Evolutionary conservation across 2,329 filamentous ascomycete genomes (phyloP), one percentile per base, ranked within the genome.

Genomic region (Nothophoma quercina): DNA sequence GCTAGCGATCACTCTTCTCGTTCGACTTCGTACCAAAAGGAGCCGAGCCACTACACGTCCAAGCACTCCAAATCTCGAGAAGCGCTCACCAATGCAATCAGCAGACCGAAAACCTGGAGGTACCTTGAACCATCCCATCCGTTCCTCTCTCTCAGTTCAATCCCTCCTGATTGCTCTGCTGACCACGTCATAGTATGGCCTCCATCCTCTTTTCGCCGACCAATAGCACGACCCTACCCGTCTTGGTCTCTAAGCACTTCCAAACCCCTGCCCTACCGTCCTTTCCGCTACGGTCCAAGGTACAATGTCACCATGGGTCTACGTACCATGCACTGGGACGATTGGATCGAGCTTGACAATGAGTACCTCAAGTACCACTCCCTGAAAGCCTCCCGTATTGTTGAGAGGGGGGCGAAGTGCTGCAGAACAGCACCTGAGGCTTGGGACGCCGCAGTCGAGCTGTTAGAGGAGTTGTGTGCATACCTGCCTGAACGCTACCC

Each of bases 271-370:
- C 88, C 88, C 0, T 93, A 93, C 74, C 83, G 90, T 5, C 88
- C 90, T 0, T 93, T 93, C 72, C 84, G 88, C 62, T 85, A 91
- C 69, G 89, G 90, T 0, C 89, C 89, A 7, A 88, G 86, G 56
- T 91, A 92, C 71, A 83, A 89, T 65, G 82, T 90, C 51, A 92
- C 87, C 1, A 89, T 93, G 87, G 89, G 90, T 0, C 79, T 93
- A 2, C 83, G 89, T n/a, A 83, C 79, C 7, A 82, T 90, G 76
- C 79, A 84, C 25, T 86, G 85, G 74, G 83, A 88, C 45, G 86
- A 91, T 50, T 93, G 90, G 90, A 91, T 93, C 65, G 89, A 96
- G 74, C 83, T 96, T 21, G 91, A 96, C 74, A 93, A 89, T 67
- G 83, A 93, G 38, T 96, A 85, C 70, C 81, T 86, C 1, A 84